Evolutionary conservation across 164 flowering plant genomes (phyloP).

Genomic region (Hamamelis virginiana): DNA sequence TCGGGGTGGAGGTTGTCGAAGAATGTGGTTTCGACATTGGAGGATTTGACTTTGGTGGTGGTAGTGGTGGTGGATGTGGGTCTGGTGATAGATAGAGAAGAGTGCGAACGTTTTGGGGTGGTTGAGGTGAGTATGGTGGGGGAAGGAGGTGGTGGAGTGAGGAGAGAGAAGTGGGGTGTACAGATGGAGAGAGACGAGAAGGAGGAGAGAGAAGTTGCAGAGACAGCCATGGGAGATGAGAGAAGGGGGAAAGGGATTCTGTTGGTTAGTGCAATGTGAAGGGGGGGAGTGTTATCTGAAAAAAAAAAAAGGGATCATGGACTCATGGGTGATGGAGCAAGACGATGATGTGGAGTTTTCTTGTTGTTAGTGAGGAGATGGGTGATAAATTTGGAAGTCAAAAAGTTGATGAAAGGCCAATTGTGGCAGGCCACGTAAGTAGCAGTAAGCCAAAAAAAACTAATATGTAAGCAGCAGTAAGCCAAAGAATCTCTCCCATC

Average conservation of each 20-base stretch:
- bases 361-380: too few species aligned
- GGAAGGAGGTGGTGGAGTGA: slow-evolving; percentile 9
- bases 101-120: slow-evolving; percentile 11
- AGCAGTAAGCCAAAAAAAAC: too few species aligned
- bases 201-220: slow-evolving; percentile 33
- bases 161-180: slow-evolving; percentile 16
- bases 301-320: too few species aligned
- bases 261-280: too few species aligned
- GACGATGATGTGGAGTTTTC: too few species aligned
- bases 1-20: slow-evolving; percentile 51
- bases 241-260: slow-evolving; percentile 1
- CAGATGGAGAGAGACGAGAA: slow-evolving; percentile 33
- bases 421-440: too few species aligned
- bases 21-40: slow-evolving; percentile 56
- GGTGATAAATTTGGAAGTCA: too few species aligned
- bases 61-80: slow-evolving; percentile 15
- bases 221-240: slow-evolving; percentile 16
- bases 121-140: slow-evolving; percentile 13
- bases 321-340: too few species aligned
- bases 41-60: slow-evolving; percentile 25
- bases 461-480: too few species aligned
- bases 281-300: too few species aligned
- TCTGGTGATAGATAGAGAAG: slow-evolving; percentile 11
- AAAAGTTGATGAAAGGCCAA: too few species aligned
- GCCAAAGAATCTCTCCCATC: too few species aligned